Evolutionary conservation across 345 rosid genomes (phyloP).

Genomic region (Sonneratia alba): DNA sequence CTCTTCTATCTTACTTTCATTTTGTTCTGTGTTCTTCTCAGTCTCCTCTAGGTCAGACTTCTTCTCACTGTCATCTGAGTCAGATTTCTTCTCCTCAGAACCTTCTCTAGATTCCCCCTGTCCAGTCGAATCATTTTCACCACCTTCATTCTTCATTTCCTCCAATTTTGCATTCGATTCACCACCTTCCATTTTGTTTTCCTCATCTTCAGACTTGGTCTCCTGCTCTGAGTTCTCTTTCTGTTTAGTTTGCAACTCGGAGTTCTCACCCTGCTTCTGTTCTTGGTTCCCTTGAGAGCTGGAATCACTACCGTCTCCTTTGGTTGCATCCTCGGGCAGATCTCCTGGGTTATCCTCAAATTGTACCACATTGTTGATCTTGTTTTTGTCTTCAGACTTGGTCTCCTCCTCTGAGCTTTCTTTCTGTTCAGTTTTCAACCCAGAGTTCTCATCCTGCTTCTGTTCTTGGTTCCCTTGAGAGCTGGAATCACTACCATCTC

Average conservation of each 20-base stretch:
- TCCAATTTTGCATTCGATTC: slow-evolving; percentile 20
- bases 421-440: not conserved
- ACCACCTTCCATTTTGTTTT: slow-evolving; percentile 9
- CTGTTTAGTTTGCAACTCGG: not conserved
- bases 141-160: slow-evolving; percentile 26
- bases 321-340: slow-evolving; percentile 52
- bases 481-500: too few relatives aligned
- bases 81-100: slow-evolving; percentile 30
- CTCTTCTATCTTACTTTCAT: slow-evolving; percentile 27
- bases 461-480: too few relatives aligned
- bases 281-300: slow-evolving; percentile 30
- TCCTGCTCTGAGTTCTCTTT: slow-evolving; percentile 10
- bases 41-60: slow-evolving; percentile 22
- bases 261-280: slow-evolving; percentile 14
- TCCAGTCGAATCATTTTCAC: slow-evolving; percentile 26
- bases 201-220: slow-evolving; percentile 6
- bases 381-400: not conserved
- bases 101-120: slow-evolving; percentile 37
- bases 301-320: slow-evolving; percentile 31
- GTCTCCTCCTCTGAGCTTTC: slow-evolving; percentile 11
- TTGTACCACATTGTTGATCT: slow-evolving; percentile 11
- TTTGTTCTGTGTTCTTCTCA: slow-evolving; percentile 29
- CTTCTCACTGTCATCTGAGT: slow-evolving; percentile 26
- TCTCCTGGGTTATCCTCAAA: slow-evolving; percentile 57
- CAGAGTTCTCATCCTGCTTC: too few relatives aligned